Base-by-base conservation (phyloP, 352 stramenopile species). In the Pythium vanterpoolii region DNA sequence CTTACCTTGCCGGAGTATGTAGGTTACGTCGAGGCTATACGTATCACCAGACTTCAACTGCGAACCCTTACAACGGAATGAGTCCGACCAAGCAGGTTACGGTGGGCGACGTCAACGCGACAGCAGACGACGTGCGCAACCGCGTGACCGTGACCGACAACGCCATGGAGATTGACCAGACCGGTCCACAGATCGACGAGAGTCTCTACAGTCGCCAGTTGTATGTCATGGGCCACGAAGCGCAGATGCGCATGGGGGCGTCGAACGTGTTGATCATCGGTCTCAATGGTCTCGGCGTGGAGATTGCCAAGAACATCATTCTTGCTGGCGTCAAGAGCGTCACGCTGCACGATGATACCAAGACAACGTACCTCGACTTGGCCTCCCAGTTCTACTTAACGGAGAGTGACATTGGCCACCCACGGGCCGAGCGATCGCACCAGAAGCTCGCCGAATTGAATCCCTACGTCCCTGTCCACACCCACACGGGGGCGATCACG, bases 161-260 rank as follows among this genome's bases (percentile, higher is more conserved):
- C 56, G 67, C 72, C 30, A 89, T 87, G 80, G 78, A 90, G 48
- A 65, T 86, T 55, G 78, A 89, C 57, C 66, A 86, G 48, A 64
- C 54, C 10, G 76, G 72, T 11, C 48, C 68, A 26, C 57, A 70
- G 60, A 91, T 95, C 63, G 86, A 95, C 38, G 86, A 95, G 56
- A 65, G 82, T 27, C 76, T 96, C 10, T 97, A 97, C 72, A 96
- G 85, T 66, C 87, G 93, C 33, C 97, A 99, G 83, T 86, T 99
- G 10, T 99, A 99, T 67, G 98, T 99, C 23, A 99, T 99, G 93
- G 98, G 98, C 23, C 97, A 98, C 71, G 98, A 99, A 66, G 97
- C 97, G 14, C 97, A 99, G 81, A 77, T 91, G 60, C 88, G 95
- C 42, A 99, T 99, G 97, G 95, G 96, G 62, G 74, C 78, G 19